Conservation (phyloP, 2,329 filamentous ascomycete species). For the Aspergillus sp. region DNA sequence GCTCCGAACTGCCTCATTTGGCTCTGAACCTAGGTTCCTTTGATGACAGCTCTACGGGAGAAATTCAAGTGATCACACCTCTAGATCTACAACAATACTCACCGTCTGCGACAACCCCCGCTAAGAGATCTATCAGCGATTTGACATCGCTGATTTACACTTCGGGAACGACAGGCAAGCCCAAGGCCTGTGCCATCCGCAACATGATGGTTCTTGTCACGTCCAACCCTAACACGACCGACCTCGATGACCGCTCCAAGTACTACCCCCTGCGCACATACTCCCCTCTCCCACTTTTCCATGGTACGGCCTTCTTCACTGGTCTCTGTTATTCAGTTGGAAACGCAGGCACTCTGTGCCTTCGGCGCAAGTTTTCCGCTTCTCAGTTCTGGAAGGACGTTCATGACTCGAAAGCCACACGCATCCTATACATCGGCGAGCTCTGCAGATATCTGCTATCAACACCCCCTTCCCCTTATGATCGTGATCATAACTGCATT, state of each 20-base stretch:
- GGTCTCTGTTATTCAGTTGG: conserved; percentile 47
- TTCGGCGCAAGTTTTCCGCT: conserved; percentile 50
- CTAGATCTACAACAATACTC: conserved; percentile 31
- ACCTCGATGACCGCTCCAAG: conserved; percentile 41
- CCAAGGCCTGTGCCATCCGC: conserved; percentile 49
- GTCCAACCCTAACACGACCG: conserved; percentile 39
- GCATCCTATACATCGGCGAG: conserved; percentile 53
- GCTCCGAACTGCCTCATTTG: conserved; percentile 38
- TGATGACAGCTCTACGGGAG: conserved; percentile 23
- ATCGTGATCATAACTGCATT: conserved; percentile 48
- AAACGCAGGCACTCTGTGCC: conserved; percentile 45
- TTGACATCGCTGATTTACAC: conserved; percentile 49
- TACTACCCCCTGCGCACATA: conserved; percentile 52
- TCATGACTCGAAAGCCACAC: conserved; percentile 45
- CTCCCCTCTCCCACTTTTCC: conserved; percentile 52
- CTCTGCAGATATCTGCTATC: conserved; percentile 53
- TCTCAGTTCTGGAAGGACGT: conserved; percentile 51
- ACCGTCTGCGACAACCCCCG: conserved; percentile 24
- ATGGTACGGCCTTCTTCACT: conserved; percentile 52
- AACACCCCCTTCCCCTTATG: conserved; percentile 48
- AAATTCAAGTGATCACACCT: conserved; percentile 29
- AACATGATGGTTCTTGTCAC: conserved; percentile 43
- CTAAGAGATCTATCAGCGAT: conserved; percentile 40
- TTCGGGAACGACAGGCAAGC: conserved; percentile 52
- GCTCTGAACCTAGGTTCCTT: conserved; percentile 45